These are phyloP conservation scores for Cryptococcus hybrid DNA, from an alignment of 1,284 basidiomycete genomes.

Conservation along the genomic window DNA sequence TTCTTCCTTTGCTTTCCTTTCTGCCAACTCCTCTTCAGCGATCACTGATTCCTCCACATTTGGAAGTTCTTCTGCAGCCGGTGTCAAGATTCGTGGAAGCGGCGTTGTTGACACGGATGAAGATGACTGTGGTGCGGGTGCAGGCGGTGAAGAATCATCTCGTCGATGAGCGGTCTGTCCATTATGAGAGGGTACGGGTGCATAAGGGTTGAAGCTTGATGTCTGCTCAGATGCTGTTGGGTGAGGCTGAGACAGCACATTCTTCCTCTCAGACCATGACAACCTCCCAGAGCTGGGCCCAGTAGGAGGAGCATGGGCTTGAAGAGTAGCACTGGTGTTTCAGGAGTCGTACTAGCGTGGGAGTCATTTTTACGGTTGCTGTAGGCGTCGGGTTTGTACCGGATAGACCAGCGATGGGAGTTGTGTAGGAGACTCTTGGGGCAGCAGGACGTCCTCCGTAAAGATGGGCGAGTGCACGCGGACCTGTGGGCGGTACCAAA, in stretches of 20 bases:
- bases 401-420: neutral
- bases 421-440: neutral
- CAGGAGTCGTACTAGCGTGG: neutral
- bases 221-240: neutral
- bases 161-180: neutral
- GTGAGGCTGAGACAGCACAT: conserved; percentile 1
- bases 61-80: neutral
- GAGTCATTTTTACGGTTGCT: neutral
- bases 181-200: neutral
- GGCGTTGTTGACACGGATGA: neutral
- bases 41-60: conserved; percentile 2
- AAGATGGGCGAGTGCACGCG: conserved; percentile 20
- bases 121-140: neutral
- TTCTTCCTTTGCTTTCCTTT: conserved; percentile 17
- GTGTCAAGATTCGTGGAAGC: neutral
- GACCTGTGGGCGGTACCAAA: conserved; percentile 27
- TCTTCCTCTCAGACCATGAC: conserved; percentile 26
- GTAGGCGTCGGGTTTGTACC: neutral
- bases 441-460: conserved; percentile 2
- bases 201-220: neutral
- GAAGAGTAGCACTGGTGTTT: neutral
- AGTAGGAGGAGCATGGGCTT: neutral
- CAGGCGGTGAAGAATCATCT: neutral
- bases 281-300: conserved; percentile 7
- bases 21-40: conserved; percentile 19